A percentile compares a stretch with the other conserved stretches of the same genome.
phyloP scores from a whole-genome alignment of 2,329 filamentous ascomycete genomes.

The Colletotrichum noveboracense region DNA sequence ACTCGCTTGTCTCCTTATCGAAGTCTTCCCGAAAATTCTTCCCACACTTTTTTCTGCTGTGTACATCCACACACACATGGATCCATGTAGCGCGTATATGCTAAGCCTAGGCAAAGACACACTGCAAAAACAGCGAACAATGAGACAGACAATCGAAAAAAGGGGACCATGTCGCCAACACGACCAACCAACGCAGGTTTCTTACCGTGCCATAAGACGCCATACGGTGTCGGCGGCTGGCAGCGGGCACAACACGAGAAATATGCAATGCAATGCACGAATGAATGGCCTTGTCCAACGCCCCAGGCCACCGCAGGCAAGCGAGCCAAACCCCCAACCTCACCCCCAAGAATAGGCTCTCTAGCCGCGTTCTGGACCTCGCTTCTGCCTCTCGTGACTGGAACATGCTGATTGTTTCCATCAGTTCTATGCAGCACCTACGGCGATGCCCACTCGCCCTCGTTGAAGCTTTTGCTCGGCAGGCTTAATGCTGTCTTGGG shows the following conservation, averaged over 20 bases:
- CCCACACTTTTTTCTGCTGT: neutral
- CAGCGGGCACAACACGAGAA: neutral
- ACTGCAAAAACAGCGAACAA: neutral
- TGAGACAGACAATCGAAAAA: neutral
- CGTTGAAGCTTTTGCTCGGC: neutral
- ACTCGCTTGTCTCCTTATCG: constrained; percentile 19
- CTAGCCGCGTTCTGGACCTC: neutral
- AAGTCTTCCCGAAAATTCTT: constrained; percentile 19
- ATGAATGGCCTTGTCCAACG: neutral
- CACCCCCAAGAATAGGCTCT: neutral
- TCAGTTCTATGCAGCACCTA: neutral
- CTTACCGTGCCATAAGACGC: neutral
- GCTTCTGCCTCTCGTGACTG: neutral
- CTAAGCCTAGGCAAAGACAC: neutral
- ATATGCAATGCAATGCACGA: constrained; percentile 15
- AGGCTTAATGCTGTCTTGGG: neutral
- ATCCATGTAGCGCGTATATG: neutral
- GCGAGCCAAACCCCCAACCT: neutral
- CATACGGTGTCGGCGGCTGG: neutral
- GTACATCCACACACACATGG: neutral
- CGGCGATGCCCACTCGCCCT: neutral
- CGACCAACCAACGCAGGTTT: neutral
- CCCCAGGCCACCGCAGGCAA: neutral
- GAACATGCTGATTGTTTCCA: neutral
- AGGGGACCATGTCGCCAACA: neutral